Base-by-base conservation (phyloP, 2,329 filamentous ascomycete species). In the Trichoderma sp. region DNA sequence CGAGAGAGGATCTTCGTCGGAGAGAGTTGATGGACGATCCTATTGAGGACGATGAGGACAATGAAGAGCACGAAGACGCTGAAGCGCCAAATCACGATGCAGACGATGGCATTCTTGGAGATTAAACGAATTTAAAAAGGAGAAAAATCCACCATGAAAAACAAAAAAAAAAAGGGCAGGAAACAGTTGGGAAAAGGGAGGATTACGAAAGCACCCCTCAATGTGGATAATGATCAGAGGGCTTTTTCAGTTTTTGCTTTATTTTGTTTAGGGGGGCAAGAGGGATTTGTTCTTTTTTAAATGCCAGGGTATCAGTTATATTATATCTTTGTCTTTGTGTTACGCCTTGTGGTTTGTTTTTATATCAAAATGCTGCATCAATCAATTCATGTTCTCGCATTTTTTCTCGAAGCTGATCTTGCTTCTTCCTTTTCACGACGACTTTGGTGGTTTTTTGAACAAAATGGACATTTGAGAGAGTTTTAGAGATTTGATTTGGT, bases 1-100 rank as follows among this genome's bases (percentile, higher is more conserved):
- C 86, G 4, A 79, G 77, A 14, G 88, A 89, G 74, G 87, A 90
- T 73, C 77, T 89, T 37, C 81, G 84, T 32, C 81, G 83, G 66
- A 80, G 85, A 63, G 87, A 86, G 74, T 76, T 89, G 66, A 71
- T 88, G 28, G 86, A 86, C 30, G 81, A 84, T 6, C 76, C 76
- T 2, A 77, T 80, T 52, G 79, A 78, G 18, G 79, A 79, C 58
- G 79, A 76, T 39, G 77, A 79, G 69, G 77, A 77, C 30, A 59
- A 68, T 14, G 58, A 56, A 30, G 74, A 78, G 39, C 66, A 43
- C 14, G 64, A 61, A 32, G 74, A 77, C 61, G 73, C 72, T 66
- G 75, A 73, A 70, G 73, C 70, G 70, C 72, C 70, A 63, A 73
- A 73, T 72, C 77, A 81, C 70, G 81, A 81, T 61, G 79, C 77